Evolutionary conservation across 2,329 filamentous ascomycete species (phyloP), one percentile per base, ranked within the genome.

Genomic region (Cucurbitaria berberidis): DNA sequence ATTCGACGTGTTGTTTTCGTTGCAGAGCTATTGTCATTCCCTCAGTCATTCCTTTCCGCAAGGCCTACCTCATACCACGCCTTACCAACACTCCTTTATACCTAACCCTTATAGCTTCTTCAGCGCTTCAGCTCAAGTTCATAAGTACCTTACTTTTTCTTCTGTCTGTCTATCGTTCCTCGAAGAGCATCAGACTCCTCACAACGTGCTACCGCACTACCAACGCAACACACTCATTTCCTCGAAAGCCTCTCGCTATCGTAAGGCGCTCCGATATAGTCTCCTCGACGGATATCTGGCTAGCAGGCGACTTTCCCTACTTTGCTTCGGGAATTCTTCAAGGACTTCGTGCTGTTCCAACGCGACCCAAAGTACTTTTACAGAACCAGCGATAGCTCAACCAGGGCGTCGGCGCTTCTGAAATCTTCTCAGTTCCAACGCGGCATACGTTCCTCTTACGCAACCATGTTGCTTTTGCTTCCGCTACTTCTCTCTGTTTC

Each of bases 21-120:
- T 39, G 32, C 44, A 21, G 6, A 6, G 24, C 15, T 27, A 46
- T 30, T 30, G 32, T 46, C 44, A 29, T 19, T 46, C 44, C 16
- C n/a, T 46, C 44, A 46, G 44, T 46, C 44, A 46, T 46, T 46
- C 44, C 16, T 42, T 42, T 39, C n/a, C 15, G 3, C 18, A 19
- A 39, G 36, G 11, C 36, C 11, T 15, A 15, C 36, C 21, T 22
- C 15, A 39, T 24, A 24, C 19, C 36, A 39, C 24, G 24, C 36
- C 6, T 39, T 39, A 39, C 36, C 36, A 39, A 39, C 36, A 39
- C 21, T 39, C 36, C 36, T 39, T 39, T 10, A 11, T 15, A 24
- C 19, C 19, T 9, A n/a, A 24, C 2, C 5, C 36, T 39, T 22
- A 10, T 11, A n/a, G 19, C 36, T 15, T 24, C 18, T 39, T 24